phyloP scores from a whole-genome alignment of 2,329 filamentous ascomycete species.

The Rhynchosporium graminicola region DNA sequence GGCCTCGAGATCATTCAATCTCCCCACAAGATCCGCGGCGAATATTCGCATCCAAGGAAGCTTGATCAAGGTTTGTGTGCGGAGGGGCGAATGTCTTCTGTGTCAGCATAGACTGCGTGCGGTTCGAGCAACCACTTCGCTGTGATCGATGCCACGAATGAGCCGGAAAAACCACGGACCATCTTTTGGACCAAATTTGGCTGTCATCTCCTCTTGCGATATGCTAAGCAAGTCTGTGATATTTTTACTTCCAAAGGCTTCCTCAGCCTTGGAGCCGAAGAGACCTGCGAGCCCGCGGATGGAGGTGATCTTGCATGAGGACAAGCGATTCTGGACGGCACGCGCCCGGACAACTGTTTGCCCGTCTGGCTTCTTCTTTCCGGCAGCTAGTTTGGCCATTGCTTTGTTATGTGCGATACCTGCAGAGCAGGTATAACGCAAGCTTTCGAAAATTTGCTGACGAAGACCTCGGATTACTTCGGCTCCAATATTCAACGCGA shows the following conservation, averaged over 20 bases:
- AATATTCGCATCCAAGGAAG: conserved; percentile 87
- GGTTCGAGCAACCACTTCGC: conserved; percentile 85
- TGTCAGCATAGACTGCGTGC: conserved; percentile 95
- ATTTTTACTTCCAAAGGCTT: conserved; percentile 75
- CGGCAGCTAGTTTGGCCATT: conserved; percentile 89
- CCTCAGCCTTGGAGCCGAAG: conserved; percentile 80
- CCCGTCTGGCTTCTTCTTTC: conserved; percentile 87
- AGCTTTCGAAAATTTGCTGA: conserved; percentile 62
- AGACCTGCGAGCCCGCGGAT: conserved; percentile 95
- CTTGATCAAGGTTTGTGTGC: conserved; percentile 77
- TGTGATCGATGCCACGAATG: conserved; percentile 81
- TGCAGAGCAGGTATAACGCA: conserved; percentile 89
- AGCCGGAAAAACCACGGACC: conserved; percentile 82
- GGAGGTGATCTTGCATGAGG: conserved; percentile 88
- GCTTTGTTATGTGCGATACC: conserved; percentile 92
- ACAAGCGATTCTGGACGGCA: conserved; percentile 76
- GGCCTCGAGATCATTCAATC: conserved; percentile 80
- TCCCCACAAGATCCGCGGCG: conserved; percentile 82
- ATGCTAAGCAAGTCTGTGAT: conserved; percentile 74
- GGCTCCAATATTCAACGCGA: conserved; percentile 83
- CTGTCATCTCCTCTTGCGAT: conserved; percentile 73
- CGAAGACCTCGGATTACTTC: conserved; percentile 85
- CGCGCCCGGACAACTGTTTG: conserved; percentile 92
- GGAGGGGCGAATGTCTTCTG: conserved; percentile 91
- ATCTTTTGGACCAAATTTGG: conserved; percentile 80